Evolutionary conservation across 2,329 filamentous ascomycete genomes (phyloP).

Genomic region (Teratosphaeria viscida): DNA sequence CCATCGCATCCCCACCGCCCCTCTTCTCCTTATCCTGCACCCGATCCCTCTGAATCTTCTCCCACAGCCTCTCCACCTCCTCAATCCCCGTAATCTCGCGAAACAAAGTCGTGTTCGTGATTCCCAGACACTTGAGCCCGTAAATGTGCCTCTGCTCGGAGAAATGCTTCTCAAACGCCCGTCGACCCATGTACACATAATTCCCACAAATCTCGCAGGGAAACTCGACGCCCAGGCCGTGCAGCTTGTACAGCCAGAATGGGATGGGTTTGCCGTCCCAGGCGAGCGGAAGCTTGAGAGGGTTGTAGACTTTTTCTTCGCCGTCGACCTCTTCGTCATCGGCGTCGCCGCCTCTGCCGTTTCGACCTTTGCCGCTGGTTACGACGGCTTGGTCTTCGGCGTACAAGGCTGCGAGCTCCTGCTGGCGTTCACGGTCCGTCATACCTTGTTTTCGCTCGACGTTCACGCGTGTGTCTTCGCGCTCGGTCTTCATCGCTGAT

Average conservation of each 20-base stretch:
- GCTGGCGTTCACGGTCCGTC: constrained; percentile 90
- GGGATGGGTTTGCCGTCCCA: constrained; percentile 99
- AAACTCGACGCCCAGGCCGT: constrained; percentile 90
- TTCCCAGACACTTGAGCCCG: constrained; percentile 84
- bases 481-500: constrained; percentile 73
- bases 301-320: constrained; percentile 91
- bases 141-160: constrained; percentile 89
- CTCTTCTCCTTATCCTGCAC: constrained; percentile 62
- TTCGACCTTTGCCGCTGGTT: constrained; percentile 11
- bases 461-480: constrained; percentile 82
- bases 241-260: constrained; percentile 96
- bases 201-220: constrained; percentile 95
- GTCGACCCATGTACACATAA: constrained; percentile 94
- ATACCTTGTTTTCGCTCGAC: constrained; percentile 95
- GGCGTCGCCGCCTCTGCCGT: constrained; percentile 37
- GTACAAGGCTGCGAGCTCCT: constrained; percentile 83
- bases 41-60: constrained; percentile 81
- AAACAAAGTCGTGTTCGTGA: constrained; percentile 73
- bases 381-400: constrained; percentile 44
- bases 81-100: constrained; percentile 88
- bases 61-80: constrained; percentile 80
- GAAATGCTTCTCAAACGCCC: constrained; percentile 98
- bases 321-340: constrained; percentile 54
- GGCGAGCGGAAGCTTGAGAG: constrained; percentile 83
- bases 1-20: constrained; percentile 54